These are phyloP conservation scores for Ceratobasidium papillatum DNA, from an alignment of 1,284 basidiomycete species.

Conservation along the genomic window DNA sequence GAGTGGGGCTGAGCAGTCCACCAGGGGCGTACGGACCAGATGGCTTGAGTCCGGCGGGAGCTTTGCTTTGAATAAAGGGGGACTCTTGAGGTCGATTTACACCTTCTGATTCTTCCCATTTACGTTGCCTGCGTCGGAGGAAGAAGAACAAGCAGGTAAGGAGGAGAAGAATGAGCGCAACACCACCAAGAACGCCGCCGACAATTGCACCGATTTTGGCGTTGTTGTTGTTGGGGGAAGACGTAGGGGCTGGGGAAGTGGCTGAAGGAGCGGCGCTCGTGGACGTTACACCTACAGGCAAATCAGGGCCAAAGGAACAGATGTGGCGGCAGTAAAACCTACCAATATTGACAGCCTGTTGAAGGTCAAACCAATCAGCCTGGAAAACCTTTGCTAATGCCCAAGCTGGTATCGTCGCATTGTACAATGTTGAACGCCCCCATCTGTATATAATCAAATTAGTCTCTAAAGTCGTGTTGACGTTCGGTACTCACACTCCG, in stretches of 20 bases:
- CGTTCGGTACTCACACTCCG: slow-evolving; percentile 15
- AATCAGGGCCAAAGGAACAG: not conserved
- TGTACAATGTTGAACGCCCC: slow-evolving; percentile 1
- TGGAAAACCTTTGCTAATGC: slow-evolving; percentile 27
- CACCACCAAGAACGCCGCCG: slow-evolving; percentile 14
- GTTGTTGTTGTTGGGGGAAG: not conserved
- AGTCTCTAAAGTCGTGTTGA: not conserved
- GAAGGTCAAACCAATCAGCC: slow-evolving; percentile 27
- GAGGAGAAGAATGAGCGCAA: slow-evolving; percentile 13
- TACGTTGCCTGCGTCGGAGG: slow-evolving; percentile 32
- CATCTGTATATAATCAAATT: not conserved
- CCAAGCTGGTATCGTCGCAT: slow-evolving; percentile 34
- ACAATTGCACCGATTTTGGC: slow-evolving; percentile 18
- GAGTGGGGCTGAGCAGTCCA: slow-evolving; percentile 13
- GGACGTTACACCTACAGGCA: slow-evolving; percentile 11
- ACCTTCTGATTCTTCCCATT: slow-evolving; percentile 27
- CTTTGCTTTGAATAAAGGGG: slow-evolving; percentile 1
- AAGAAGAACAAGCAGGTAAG: slow-evolving; percentile 22
- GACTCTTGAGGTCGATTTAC: slow-evolving; percentile 9
- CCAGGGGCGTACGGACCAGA: not conserved
- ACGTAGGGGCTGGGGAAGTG: not conserved
- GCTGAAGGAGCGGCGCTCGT: slow-evolving; percentile 5
- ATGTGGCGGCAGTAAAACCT: not conserved
- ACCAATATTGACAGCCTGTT: slow-evolving; percentile 34
- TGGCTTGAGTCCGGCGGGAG: not conserved